Percentiles rank a stretch among this genome's conserved stretches.
Evolutionary conservation across 2,329 filamentous ascomycete genomes (phyloP).

Genomic region (Calonectria pauciramosa): DNA sequence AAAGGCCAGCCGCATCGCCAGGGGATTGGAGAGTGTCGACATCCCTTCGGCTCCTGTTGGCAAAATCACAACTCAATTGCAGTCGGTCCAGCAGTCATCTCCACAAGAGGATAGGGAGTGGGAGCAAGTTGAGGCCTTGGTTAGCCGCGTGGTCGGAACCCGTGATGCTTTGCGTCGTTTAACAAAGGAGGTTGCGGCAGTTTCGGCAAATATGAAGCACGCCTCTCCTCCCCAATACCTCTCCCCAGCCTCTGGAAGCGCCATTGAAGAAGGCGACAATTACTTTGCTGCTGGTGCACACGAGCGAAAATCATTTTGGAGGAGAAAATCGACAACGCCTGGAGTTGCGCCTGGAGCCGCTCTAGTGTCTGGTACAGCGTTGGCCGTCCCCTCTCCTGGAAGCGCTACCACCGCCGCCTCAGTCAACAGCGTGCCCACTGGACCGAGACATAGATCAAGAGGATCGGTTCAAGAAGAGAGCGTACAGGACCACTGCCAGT

Average conservation of each 20-base stretch:
- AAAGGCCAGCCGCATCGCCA: conserved; percentile 78
- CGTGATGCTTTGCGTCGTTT: conserved; percentile 89
- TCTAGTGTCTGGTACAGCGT: conserved; percentile 54
- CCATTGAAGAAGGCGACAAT: conserved; percentile 67
- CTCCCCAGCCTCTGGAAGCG: conserved; percentile 56
- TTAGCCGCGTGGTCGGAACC: conserved; percentile 88
- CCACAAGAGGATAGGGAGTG: conserved; percentile 83
- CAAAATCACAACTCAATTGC: conserved; percentile 45
- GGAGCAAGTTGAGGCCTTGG: conserved; percentile 86
- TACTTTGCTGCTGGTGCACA: conserved; percentile 61
- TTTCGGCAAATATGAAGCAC: conserved; percentile 62
- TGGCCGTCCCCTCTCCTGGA: conserved; percentile 60
- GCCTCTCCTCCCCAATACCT: conserved; percentile 51
- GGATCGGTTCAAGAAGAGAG: conserved; percentile 65
- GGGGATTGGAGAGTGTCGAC: conserved; percentile 61
- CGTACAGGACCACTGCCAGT: conserved; percentile 86
- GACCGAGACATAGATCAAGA: conserved; percentile 53
- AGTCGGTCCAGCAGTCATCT: conserved; percentile 50
- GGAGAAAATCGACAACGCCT: conserved; percentile 80
- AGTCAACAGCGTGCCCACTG: conserved; percentile 47
- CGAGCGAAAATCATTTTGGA: conserved; percentile 86
- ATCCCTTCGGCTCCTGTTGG: conserved; percentile 44
- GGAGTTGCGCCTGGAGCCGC: conserved; percentile 57
- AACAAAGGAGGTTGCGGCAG: conserved; percentile 84
- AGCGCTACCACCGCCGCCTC: conserved; percentile 48